Base-by-base conservation (phyloP, 2,329 filamentous ascomycete genomes). In the Phoma sp. region DNA sequence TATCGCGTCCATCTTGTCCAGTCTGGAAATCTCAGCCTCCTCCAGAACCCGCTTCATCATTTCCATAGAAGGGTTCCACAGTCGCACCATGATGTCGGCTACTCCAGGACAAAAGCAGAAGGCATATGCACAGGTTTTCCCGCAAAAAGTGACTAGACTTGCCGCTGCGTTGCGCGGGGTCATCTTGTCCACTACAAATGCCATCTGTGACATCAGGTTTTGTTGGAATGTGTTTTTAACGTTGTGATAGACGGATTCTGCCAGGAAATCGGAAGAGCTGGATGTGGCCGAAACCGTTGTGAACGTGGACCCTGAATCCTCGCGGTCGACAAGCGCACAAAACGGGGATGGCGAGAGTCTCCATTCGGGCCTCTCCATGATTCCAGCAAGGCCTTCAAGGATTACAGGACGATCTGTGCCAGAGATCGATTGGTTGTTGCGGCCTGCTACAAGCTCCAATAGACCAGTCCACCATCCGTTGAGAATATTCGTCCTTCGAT, bases 341-440 rank as follows among this genome's bases (percentile, higher is more conserved):
- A 89, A 88, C 18, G 82, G 84, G 4, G 86, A 86, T 0, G 89
- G 89, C 24, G 87, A 83, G 47, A 89, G 81, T 58, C 90, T 86
- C 93, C 93, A 97, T 76, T 97, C 93, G 0, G 89, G 86, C 41
- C 93, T 85, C 75, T 89, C 89, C 92, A 96, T 96, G 69, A 97
- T 86, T 47, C 89, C 85, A 43, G 88, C 86, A 22, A 90, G 83
- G 4, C 86, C 89, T 68, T 96, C 92, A 29, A 96, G 82, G 38
- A 96, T 85, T 2, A 86, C 83, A 0, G 91, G 90, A 29, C 91
- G 83, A 67, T 96, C 93, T n/a, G 91, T 88, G 9, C 90, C 90
- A 1, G 91, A 87, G 11, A 96, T 87, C 3, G 89, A 88, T 65
- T 91, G 89, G 51, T 88, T 87, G 69, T 88, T 85, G 57, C 84